A percentile compares a stretch with the other conserved stretches of the same genome.
Evolutionary conservation across 495 filamentous ascomycete species (phyloP).

Genomic region (Xylaria castorea): DNA sequence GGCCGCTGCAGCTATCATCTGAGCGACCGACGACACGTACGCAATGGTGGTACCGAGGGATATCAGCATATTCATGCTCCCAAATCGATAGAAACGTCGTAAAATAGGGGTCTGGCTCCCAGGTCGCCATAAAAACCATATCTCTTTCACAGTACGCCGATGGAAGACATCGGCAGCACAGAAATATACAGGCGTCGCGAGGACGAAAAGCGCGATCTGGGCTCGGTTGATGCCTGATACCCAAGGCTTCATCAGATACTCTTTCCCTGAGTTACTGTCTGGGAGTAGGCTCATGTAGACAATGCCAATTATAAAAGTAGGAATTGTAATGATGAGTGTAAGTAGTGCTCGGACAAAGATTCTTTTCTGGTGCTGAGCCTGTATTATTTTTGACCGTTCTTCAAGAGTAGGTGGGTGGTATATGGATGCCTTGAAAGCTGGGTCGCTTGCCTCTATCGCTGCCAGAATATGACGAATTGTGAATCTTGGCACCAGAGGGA

Average conservation of each 20-base stretch:
- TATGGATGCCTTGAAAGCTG: conserved; percentile 68
- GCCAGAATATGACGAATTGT: conserved; percentile 78
- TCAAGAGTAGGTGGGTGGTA: conserved; percentile 86
- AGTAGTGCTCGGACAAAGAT: conserved; percentile 72
- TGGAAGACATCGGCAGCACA: conserved; percentile 90
- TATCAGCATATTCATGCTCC: conserved; percentile 96
- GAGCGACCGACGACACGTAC: conserved; percentile 82
- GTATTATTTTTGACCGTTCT: conserved; percentile 77
- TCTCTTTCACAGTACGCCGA: conserved; percentile 75
- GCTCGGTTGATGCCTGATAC: conserved; percentile 74
- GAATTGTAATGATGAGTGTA: conserved; percentile 77
- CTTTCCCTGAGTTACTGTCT: conserved; percentile 57
- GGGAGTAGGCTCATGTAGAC: conserved; percentile 87
- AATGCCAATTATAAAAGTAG: conserved; percentile 88
- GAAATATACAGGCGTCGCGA: conserved; percentile 90
- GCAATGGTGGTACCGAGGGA: conserved; percentile 88
- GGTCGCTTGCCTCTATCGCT: conserved; percentile 68
- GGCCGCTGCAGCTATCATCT: conserved; percentile 73
- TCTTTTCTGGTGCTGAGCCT: conserved; percentile 64
- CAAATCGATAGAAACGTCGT: conserved; percentile 86
- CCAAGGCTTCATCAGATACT: conserved; percentile 74
- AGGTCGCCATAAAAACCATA: conserved; percentile 79
- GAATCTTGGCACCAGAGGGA: conserved; percentile 69
- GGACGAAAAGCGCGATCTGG: conserved; percentile 83
- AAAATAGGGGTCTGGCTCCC: conserved; percentile 77